Percentiles rank a stretch among this genome's conserved stretches.
These are phyloP conservation scores for Candida quercuum DNA, from an alignment of 805 yeast genomes.

Conservation along the genomic window DNA sequence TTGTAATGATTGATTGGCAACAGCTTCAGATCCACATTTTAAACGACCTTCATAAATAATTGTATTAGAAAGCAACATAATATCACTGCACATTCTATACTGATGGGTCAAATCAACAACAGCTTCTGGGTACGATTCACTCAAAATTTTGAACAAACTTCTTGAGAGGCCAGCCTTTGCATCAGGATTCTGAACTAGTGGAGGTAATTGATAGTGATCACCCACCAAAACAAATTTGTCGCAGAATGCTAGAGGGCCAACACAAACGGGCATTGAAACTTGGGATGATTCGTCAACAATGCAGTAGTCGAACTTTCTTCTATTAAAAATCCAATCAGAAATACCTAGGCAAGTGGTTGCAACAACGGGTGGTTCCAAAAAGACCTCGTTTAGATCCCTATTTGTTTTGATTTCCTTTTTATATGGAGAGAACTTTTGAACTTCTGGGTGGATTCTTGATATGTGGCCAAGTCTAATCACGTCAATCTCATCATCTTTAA, in stretches of 20 bases:
- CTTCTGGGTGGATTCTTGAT: conserved; percentile 55
- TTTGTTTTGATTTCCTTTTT: conserved; percentile 33
- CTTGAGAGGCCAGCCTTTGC: conserved; percentile 61
- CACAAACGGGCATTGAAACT: conserved; percentile 81
- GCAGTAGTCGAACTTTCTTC: conserved; percentile 77
- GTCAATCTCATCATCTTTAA: conserved; percentile 40
- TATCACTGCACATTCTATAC: conserved; percentile 89
- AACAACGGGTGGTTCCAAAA: conserved; percentile 61
- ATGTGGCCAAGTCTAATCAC: conserved; percentile 66
- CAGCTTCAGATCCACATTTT: conserved; percentile 64
- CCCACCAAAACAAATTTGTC: conserved; percentile 90
- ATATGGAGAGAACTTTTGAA: conserved; percentile 47
- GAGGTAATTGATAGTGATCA: conserved; percentile 91
- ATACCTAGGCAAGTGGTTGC: conserved; percentile 88
- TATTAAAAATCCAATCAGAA: conserved; percentile 51
- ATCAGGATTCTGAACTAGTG: conserved; percentile 64
- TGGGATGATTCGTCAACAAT: conserved; percentile 97
- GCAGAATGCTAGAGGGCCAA: conserved; percentile 80
- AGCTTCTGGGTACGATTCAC: conserved; percentile 66
- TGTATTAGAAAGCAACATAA: conserved; percentile 76
- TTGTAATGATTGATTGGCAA: conserved; percentile 51
- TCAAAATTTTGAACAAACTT: conserved; percentile 71
- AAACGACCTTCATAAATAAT: conserved; percentile 73
- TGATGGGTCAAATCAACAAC: conserved; percentile 78
- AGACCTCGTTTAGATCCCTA: conserved; percentile 41